These are phyloP conservation scores for Russula compacta DNA, from an alignment of 768 basidiomycete genomes.

Conservation along the genomic window DNA sequence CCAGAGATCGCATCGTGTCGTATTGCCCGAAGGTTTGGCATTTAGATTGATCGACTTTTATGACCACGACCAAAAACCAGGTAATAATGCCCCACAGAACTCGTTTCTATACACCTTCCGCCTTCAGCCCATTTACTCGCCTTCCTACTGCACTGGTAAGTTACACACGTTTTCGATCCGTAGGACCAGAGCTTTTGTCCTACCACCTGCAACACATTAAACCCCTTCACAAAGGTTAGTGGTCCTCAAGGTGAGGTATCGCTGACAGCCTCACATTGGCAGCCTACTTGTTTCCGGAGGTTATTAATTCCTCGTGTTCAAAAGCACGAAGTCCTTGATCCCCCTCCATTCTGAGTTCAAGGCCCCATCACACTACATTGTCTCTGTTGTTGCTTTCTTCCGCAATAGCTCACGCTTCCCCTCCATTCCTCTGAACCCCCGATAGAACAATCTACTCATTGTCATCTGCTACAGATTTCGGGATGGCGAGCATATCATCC, in stretches of 20 bases:
- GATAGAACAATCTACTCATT: too few relatives aligned
- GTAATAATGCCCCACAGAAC: background rate
- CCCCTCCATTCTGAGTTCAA: too few relatives aligned
- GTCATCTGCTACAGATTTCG: too few relatives aligned
- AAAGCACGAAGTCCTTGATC: too few relatives aligned
- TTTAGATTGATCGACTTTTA: conserved; percentile 6
- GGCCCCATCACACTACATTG: too few relatives aligned
- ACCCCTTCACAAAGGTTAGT: conserved; percentile 2
- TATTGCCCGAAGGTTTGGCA: conserved; percentile 12
- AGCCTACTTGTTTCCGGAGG: too few relatives aligned
- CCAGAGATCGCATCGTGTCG: conserved; percentile 13
- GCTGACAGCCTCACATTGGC: too few relatives aligned
- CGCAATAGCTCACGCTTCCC: too few relatives aligned
- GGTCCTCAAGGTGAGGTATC: background rate
- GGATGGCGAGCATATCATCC: too few relatives aligned
- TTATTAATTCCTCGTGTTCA: too few relatives aligned
- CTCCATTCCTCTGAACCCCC: too few relatives aligned
- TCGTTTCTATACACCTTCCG: background rate
- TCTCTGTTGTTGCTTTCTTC: too few relatives aligned
- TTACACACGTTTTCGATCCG: conserved; percentile 8
- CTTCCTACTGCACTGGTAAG: conserved; percentile 2
- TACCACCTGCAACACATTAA: conserved; percentile 6
- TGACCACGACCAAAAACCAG: background rate
- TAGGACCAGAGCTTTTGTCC: background rate
- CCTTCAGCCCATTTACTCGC: background rate